A percentile compares a stretch with the other conserved stretches of the same genome.
Evolutionary conservation across 176 grass and related monocot species (phyloP).

Genomic region (Oropetium thomaeum): DNA sequence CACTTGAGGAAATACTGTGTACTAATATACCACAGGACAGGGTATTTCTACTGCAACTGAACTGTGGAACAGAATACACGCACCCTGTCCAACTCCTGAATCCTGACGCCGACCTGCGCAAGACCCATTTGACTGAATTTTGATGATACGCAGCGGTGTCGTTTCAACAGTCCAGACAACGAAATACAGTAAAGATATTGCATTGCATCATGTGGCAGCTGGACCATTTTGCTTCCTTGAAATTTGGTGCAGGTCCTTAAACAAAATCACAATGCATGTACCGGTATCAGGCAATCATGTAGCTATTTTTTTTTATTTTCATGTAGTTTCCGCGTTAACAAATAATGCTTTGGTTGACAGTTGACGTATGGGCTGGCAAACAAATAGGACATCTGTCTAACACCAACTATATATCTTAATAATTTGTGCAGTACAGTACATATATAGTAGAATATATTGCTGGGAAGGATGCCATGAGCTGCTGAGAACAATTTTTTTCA

Average conservation of each 20-base stretch:
- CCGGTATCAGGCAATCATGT: not conserved
- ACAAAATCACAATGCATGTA: not conserved
- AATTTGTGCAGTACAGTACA: no score
- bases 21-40: no score
- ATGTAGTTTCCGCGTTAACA: not conserved
- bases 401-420: not conserved
- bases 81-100: not conserved
- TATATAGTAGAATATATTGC: no score
- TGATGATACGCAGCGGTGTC: not conserved
- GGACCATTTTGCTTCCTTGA: not conserved
- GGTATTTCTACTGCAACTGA: no score
- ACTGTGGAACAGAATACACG: no score
- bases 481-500: no score
- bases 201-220: not conserved
- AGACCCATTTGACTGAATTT: not conserved
- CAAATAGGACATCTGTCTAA: not conserved
- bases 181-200: not conserved
- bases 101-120: not conserved
- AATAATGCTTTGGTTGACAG: not conserved
- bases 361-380: not conserved
- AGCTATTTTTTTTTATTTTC: not conserved
- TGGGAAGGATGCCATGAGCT: no score
- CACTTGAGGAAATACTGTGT: not conserved
- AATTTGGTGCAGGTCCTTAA: slow-evolving; percentile 17
- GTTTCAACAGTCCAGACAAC: not conserved